A percentile compares a stretch with the other conserved stretches of the same genome.
phyloP scores from a whole-genome alignment of 116 monocot species.

The Dioscorea cayenensis region DNA sequence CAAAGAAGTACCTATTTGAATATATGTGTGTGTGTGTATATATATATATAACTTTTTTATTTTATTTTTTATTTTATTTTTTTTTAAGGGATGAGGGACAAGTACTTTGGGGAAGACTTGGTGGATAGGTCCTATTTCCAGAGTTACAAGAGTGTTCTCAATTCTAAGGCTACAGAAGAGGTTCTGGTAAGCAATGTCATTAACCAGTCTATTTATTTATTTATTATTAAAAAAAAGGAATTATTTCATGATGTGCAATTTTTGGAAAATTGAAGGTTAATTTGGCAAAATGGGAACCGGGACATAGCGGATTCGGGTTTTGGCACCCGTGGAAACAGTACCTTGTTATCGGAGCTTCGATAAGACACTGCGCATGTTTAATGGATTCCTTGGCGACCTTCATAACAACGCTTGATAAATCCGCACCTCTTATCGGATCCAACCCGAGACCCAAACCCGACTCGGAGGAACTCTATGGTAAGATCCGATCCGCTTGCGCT shows the following conservation, averaged over 20 bases:
- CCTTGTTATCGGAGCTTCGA: constrained; percentile 8
- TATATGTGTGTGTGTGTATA: too few species aligned
- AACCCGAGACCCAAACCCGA: not conserved
- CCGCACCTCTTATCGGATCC: not conserved
- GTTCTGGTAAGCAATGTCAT: constrained; percentile 36
- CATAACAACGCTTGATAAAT: not conserved
- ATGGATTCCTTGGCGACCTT: not conserved
- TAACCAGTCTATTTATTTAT: too few species aligned
- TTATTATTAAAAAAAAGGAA: not conserved
- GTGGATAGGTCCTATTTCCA: constrained; percentile 34
- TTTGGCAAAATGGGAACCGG: constrained; percentile 28
- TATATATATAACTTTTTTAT: too few species aligned
- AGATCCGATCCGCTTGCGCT: constrained; percentile 1
- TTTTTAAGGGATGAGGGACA: constrained; percentile 30
- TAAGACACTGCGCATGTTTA: not conserved
- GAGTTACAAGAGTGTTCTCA: constrained; percentile 53
- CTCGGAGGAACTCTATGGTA: not conserved
- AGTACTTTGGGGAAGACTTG: constrained; percentile 23
- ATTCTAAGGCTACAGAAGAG: constrained; percentile 62
- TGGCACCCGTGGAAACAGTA: constrained; percentile 21
- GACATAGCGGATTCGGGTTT: constrained; percentile 21
- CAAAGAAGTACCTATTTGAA: not conserved
- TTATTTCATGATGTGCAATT: not conserved
- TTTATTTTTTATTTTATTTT: too few species aligned
- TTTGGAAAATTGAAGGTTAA: not conserved